Conservation (phyloP, 2,329 filamentous ascomycete species). For the Cladosporium sphaerospermum region DNA sequence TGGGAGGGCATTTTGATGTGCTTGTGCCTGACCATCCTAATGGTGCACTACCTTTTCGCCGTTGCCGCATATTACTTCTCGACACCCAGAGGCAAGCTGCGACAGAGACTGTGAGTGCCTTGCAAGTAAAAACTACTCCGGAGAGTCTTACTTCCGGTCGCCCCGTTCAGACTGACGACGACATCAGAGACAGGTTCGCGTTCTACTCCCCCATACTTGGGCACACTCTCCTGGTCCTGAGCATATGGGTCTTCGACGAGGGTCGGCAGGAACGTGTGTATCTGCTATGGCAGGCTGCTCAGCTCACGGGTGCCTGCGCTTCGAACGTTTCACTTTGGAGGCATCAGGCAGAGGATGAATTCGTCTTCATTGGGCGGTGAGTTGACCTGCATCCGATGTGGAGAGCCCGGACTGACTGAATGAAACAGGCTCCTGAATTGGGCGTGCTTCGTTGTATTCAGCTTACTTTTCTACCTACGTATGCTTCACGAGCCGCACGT, state of each 20-base stretch:
- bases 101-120: neutral
- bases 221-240: neutral
- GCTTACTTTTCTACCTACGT: neutral
- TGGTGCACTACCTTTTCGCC: too few relatives aligned
- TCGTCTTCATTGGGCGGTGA: neutral
- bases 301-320: neutral
- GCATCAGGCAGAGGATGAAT: neutral
- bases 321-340: neutral
- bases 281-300: neutral
- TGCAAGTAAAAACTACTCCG: neutral
- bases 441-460: neutral
- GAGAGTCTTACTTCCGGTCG: neutral
- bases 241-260: neutral
- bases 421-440: too few relatives aligned
- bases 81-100: too few relatives aligned
- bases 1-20: too few relatives aligned
- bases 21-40: too few relatives aligned
- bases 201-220: neutral
- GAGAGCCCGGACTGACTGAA: neutral
- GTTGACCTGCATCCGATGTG: neutral
- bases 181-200: neutral
- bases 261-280: neutral
- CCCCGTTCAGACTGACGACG: neutral
- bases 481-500: neutral
- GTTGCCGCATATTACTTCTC: too few relatives aligned